phyloP scores from a whole-genome alignment of 345 rosid genomes.

The Cardamine resedifolia region DNA sequence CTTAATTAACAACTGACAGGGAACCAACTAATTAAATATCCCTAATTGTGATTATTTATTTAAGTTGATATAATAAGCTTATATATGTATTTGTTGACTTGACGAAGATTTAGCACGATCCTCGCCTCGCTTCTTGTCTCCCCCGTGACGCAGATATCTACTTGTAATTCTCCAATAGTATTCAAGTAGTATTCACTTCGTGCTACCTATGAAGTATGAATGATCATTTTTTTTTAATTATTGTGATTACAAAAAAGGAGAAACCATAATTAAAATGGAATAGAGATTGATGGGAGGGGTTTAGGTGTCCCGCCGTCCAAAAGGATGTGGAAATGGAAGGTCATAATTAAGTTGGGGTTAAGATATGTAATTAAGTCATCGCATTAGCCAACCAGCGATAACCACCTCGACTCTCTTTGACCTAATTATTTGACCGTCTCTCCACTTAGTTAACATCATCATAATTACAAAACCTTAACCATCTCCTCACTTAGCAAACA shows the following conservation, averaged over 20 bases:
- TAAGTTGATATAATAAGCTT: not conserved
- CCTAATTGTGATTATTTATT: not conserved
- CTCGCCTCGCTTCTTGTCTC: constrained; percentile 34
- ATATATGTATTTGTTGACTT: constrained; percentile 8
- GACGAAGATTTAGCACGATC: constrained; percentile 32
- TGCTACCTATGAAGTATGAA: not conserved
- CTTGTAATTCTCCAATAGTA: not conserved
- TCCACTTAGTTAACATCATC: constrained; percentile 7
- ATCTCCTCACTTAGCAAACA: not conserved
- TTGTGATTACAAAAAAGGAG: not conserved
- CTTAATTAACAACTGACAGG: constrained; percentile 37
- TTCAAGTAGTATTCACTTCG: constrained; percentile 2
- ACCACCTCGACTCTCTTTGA: constrained; percentile 28
- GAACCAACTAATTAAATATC: constrained; percentile 27
- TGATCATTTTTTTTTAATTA: not conserved
- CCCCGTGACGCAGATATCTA: constrained; percentile 22
- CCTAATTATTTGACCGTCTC: constrained; percentile 19
- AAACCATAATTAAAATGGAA: not conserved
- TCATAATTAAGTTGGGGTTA: constrained; percentile 25
- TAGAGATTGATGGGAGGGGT: not conserved
- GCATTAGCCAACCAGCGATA: constrained; percentile 26
- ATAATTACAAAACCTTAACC: not conserved
- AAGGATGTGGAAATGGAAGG: constrained; percentile 15
- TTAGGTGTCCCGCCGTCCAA: constrained; percentile 33
- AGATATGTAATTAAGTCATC: constrained; percentile 18